Evolutionary conservation across 2,329 filamentous ascomycete species (phyloP).

Genomic region (Aschersonia sp.): DNA sequence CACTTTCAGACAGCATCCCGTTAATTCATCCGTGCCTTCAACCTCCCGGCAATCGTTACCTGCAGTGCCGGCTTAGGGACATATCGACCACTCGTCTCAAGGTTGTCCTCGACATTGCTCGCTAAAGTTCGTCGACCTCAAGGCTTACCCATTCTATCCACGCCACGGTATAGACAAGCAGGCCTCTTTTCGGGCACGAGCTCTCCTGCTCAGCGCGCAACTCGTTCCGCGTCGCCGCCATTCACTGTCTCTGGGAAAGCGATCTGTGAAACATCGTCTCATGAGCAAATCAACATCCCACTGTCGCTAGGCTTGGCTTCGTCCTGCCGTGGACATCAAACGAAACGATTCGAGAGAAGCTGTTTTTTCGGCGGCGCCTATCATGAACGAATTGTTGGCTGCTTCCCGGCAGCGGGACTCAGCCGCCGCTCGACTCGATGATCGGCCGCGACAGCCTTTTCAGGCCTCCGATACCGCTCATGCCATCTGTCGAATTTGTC

Average conservation of each 20-base stretch:
- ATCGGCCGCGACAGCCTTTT: slow-evolving; percentile 4
- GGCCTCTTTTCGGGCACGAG: too few species aligned
- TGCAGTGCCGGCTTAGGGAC: too few species aligned
- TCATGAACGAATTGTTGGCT: slow-evolving; percentile 1
- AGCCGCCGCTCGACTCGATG: slow-evolving; percentile 11
- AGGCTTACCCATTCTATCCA: too few species aligned
- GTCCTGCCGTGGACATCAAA: slow-evolving; percentile 3
- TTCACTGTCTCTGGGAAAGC: background rate
- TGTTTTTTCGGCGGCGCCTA: background rate
- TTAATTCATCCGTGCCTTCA: too few species aligned
- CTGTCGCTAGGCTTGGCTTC: slow-evolving; percentile 1
- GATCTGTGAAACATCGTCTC: background rate
- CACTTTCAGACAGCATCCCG: too few species aligned
- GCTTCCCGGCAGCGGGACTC: slow-evolving; percentile 1
- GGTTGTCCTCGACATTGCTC: too few species aligned
- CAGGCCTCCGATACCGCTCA: slow-evolving; percentile 22
- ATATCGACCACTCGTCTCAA: too few species aligned
- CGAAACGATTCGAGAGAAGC: background rate
- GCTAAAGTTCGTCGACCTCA: too few species aligned
- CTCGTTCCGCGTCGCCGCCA: too few species aligned
- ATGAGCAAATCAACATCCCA: slow-evolving; percentile 2
- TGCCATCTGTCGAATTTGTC: slow-evolving; percentile 94
- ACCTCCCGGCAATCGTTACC: too few species aligned
- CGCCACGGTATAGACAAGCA: too few species aligned
- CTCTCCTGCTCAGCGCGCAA: too few species aligned